Evolutionary conservation across 1,284 basidiomycete species (phyloP), one percentile per base, ranked within the genome.

Genomic region (Baeospora myosura): DNA sequence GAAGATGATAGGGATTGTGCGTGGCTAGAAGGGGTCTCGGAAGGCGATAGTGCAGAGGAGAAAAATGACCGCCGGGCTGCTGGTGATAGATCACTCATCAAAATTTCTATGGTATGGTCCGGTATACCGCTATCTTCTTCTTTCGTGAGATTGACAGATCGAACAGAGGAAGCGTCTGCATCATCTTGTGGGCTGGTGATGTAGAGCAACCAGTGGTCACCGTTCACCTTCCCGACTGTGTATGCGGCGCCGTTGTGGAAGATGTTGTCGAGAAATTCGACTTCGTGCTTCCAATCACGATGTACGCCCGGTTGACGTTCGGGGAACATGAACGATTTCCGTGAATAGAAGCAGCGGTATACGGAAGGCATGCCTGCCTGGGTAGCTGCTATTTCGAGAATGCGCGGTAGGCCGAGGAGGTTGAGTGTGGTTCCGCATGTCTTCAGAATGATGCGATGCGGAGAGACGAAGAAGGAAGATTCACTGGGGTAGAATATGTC

Each of bases 241-340:
- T 98, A 98, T 2, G 94, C 96, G 3, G 91, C 80, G 38, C 94
- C 94, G 51, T 81, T 76, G 40, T 71, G 65, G 62, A 99, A 98
- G 51, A 93, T 82, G 48, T 77, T 77, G 61, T 98, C 95, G 40
- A 98, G 75, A 58, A 85, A 96, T 44, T 81, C 76, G 49, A 98
- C 88, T 67, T 99, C 96, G 47, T 89, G 77, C 52, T 81, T 79
- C 96, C 96, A 99, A 60, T 94, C 90, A 48, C 81, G 76, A 66
- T 99, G 96, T 21, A 95, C 95, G 2, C 93, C 94, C 31, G 74
- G 72, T 60, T 99, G 96, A 34, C 88, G 81, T 62, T 98, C 96
- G 12, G 96, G 96, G 64, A 98, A 98, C 88, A 98, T 98, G 78
- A 98, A 98, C 7, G 88, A 87, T 68, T 98, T 99, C 56, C 95